These are phyloP conservation scores for Carex parvula DNA, from an alignment of 176 grass and related monocot species.

Conservation along the genomic window DNA sequence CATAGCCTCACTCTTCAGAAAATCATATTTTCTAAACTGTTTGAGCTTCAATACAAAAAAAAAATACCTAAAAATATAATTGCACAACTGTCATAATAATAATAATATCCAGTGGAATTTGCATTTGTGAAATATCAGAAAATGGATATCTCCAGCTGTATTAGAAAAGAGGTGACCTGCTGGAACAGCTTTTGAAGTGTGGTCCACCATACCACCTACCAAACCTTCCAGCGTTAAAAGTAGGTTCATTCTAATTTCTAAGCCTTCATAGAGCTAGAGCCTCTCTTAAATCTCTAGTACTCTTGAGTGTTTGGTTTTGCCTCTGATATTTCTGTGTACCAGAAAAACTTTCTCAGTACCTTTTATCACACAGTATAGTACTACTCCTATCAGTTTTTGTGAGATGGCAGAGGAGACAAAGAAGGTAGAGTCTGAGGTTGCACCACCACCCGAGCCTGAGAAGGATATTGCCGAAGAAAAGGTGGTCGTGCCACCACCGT, in stretches of 20 bases:
- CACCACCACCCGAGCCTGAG: constrained; percentile 6
- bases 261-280: neutral
- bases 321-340: neutral
- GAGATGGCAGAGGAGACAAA: constrained; percentile 38
- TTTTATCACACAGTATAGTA: neutral
- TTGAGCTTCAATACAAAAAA: neutral
- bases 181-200: neutral
- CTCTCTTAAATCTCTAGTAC: neutral
- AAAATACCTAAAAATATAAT: neutral
- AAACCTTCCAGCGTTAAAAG: constrained; percentile 8
- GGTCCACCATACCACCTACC: constrained; percentile 31
- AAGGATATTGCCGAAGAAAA: constrained; percentile 51
- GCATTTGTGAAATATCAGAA: neutral
- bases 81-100: neutral
- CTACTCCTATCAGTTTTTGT: neutral
- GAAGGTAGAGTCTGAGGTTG: constrained; percentile 31
- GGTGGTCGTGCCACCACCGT: neutral
- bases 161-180: neutral
- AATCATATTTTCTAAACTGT: neutral
- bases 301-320: neutral
- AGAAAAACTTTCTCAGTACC: neutral
- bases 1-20: too few species aligned
- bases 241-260: constrained; percentile 4
- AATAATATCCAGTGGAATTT: neutral
- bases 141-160: constrained; percentile 18